These are phyloP conservation scores for Saccharomycopsis sp. DNA, from an alignment of 805 yeast genomes.

Conservation along the genomic window DNA sequence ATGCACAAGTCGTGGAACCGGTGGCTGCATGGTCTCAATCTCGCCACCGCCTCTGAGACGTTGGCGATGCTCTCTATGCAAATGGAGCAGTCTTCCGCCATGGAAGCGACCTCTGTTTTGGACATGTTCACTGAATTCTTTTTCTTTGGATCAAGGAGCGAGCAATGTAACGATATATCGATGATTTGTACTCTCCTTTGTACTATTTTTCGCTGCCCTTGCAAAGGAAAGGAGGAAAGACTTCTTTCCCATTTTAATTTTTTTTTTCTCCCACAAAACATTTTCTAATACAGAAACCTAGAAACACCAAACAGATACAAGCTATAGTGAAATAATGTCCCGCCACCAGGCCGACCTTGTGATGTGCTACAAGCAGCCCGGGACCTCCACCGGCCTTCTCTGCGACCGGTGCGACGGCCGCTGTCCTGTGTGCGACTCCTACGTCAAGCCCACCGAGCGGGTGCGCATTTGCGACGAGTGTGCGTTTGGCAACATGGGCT, in stretches of 20 bases:
- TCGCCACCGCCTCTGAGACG: constrained; percentile 21
- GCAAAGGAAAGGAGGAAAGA: neutral
- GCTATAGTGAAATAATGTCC: constrained; percentile 48
- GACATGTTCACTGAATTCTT: no score
- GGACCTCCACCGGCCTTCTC: constrained; percentile 56
- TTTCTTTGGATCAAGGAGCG: neutral
- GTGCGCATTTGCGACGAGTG: constrained; percentile 83
- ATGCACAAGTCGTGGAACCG: constrained; percentile 50
- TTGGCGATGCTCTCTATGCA: constrained; percentile 38
- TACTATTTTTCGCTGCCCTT: neutral
- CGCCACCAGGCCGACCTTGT: constrained; percentile 82
- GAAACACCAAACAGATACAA: constrained; percentile 3
- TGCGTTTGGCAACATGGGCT: constrained; percentile 56
- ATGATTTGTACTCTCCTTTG: neutral
- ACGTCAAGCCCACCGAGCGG: constrained; percentile 56
- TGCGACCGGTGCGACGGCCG: constrained; percentile 86
- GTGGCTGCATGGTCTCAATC: constrained; percentile 43
- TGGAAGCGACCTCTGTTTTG: no score
- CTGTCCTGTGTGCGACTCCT: constrained; percentile 86
- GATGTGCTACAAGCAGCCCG: constrained; percentile 80
- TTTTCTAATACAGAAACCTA: constrained; percentile 4
- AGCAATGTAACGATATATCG: neutral
- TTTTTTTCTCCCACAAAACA: constrained; percentile 3
- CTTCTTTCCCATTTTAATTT: constrained; percentile 3
- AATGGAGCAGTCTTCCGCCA: constrained; percentile 42